Conservation (phyloP, 2,329 filamentous ascomycete genomes). For the Calcarisporium arbuscula region DNA sequence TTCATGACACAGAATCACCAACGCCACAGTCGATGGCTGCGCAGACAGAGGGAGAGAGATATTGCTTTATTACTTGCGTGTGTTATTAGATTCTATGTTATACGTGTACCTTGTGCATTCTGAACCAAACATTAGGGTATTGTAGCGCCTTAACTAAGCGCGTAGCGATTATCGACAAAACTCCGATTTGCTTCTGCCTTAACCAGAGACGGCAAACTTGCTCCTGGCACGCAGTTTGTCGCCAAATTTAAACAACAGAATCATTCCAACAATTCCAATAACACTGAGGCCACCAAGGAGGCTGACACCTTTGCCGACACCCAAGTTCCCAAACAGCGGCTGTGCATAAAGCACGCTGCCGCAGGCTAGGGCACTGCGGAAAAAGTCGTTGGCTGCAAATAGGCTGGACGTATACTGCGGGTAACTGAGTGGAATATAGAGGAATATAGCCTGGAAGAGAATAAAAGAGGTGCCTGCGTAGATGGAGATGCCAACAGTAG, state of each 20-base stretch:
- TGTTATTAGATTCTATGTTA: too few relatives aligned
- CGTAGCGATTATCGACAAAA: too few relatives aligned
- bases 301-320: conserved; percentile 50
- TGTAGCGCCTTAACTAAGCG: too few relatives aligned
- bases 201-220: conserved; percentile 49
- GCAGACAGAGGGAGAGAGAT: too few relatives aligned
- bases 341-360: conserved; percentile 54
- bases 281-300: conserved; percentile 50
- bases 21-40: too few relatives aligned
- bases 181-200: too few relatives aligned
- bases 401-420: conserved; percentile 51
- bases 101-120: too few relatives aligned
- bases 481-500: conserved; percentile 49
- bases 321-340: conserved; percentile 53
- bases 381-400: conserved; percentile 57
- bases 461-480: conserved; percentile 47
- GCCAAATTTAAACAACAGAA: conserved; percentile 51
- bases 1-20: too few relatives aligned
- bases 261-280: conserved; percentile 53
- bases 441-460: conserved; percentile 54
- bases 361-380: conserved; percentile 51
- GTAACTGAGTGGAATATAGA: conserved; percentile 52
- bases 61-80: too few relatives aligned
- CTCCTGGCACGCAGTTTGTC: conserved; percentile 47
- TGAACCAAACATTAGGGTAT: too few relatives aligned